phyloP scores from a whole-genome alignment of 768 basidiomycete species.

The Roridomyces roridus region DNA sequence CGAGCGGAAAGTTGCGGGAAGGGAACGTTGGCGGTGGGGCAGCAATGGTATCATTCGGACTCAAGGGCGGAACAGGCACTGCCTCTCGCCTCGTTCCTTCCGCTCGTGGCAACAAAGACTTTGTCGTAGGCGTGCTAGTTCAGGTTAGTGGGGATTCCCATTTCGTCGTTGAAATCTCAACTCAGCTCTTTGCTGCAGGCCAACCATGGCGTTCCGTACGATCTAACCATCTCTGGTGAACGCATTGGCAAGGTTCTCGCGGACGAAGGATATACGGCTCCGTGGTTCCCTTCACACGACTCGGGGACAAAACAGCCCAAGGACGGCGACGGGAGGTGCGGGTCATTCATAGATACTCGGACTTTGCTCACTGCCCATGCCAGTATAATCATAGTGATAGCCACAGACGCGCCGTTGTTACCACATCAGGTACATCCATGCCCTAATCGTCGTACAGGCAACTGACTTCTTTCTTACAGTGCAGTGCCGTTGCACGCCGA shows the following conservation, averaged over 20 bases:
- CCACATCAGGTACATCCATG: slow-evolving; percentile 18
- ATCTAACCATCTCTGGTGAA: slow-evolving; percentile 18
- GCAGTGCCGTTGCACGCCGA: slow-evolving; percentile 26
- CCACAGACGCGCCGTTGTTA: slow-evolving; percentile 23
- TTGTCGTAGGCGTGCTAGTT: slow-evolving; percentile 19
- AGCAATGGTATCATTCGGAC: slow-evolving; percentile 23
- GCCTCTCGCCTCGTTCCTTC: slow-evolving; percentile 20
- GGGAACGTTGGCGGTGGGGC: slow-evolving; percentile 24
- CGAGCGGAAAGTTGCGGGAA: slow-evolving; percentile 13
- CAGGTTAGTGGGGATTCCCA: slow-evolving; percentile 1
- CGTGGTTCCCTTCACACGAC: slow-evolving; percentile 23
- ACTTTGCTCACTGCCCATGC: neutral
- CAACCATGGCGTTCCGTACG: slow-evolving; percentile 20
- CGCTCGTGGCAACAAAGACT: slow-evolving; percentile 2
- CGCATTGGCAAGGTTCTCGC: slow-evolving; percentile 8
- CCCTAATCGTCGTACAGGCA: neutral
- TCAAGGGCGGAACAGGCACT: slow-evolving; percentile 25
- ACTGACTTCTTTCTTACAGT: neutral
- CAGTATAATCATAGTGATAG: slow-evolving; percentile 22
- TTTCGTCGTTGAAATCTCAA: neutral
- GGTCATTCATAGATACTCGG: no score
- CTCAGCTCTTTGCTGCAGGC: neutral
- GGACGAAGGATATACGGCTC: slow-evolving; percentile 18
- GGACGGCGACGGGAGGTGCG: slow-evolving; percentile 23
- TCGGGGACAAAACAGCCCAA: slow-evolving; percentile 16